Evolutionary conservation across 371 early-diverging fungal genomes (phyloP), one percentile per base, ranked within the genome.

Genomic region (Fennellomyces sp.): DNA sequence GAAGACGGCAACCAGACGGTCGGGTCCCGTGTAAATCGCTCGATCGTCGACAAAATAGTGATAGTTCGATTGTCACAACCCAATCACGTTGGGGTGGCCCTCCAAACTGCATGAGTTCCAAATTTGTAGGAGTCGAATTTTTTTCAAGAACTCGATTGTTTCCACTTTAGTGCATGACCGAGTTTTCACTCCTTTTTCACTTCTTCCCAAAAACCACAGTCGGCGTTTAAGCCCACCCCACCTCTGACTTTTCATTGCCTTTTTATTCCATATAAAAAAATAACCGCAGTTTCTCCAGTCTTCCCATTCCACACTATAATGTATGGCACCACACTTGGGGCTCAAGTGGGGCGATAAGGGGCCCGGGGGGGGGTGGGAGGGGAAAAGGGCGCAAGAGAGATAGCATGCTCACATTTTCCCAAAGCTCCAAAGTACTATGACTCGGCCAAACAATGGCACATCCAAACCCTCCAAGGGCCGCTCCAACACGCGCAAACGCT

Each of bases 101-200:
- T n/a, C n/a, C 5, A 45, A 45, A 45, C 8, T 12, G 45, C 45
- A 45, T 45, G 23, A 45, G 45, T 45, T 45, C 45, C 21, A 45
- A 45, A 45, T 23, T 2, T 23, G 45, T 45, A 45, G 23, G 45
- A 45, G 45, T 45, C 45, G 45, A 12, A 45, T 45, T 21, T 45
- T 45, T 21, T 13, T 6, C 17, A 45, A 45, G 23, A 45, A 23
- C 4, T 45, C 45, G 45, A 45, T 45, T 21, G 4, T 45, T 17
- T 1, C 45, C 45, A 21, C 7, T 45, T 45, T 45, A 23, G 45
- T 45, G 45, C 45, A 45, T 45, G 45, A 45, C 45, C 45, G 45
- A 21, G 23, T 21, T 45, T 45, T 45, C 23, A 8, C 5, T 5
- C 21, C 21, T 41, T 41, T 45, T 27, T 21, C 45, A 15, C 45